Evolutionary conservation across 2,329 filamentous ascomycete species (phyloP).

Genomic region (Lasiodiplodia theobromae): DNA sequence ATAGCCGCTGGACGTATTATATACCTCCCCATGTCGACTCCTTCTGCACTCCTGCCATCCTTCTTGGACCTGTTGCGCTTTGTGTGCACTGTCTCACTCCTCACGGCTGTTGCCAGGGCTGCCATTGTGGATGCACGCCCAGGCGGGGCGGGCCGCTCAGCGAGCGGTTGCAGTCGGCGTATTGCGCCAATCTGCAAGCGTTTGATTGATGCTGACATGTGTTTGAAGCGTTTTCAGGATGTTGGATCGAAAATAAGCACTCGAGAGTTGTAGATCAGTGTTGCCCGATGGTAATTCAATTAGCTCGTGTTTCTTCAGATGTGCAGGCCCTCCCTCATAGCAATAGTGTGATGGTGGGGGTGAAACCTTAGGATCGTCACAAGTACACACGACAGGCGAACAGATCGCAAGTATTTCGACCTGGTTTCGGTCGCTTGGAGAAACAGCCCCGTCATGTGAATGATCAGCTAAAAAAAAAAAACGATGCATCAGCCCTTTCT

Average conservation of each 20-base stretch:
- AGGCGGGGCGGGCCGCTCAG: conserved; percentile 18
- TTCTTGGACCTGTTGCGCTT: background rate
- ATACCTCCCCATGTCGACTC: background rate
- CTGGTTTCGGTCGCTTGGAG: conserved; percentile 5
- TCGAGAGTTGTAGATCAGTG: background rate
- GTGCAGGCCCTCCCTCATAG: background rate
- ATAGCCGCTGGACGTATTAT: conserved; percentile 19
- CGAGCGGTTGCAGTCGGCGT: background rate
- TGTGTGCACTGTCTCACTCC: conserved; percentile 2
- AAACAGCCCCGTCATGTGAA: background rate
- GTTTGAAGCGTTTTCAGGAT: background rate
- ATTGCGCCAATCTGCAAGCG: background rate
- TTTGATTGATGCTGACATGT: background rate
- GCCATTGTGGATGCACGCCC: background rate
- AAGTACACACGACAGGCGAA: background rate
- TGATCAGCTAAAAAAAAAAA: background rate
- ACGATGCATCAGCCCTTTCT: conserved; percentile 1
- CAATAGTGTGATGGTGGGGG: background rate
- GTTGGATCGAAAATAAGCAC: background rate
- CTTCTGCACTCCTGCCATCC: background rate
- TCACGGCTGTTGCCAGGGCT: background rate
- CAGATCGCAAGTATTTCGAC: conserved; percentile 1
- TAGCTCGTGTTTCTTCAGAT: background rate
- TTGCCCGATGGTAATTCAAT: background rate
- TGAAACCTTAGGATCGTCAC: conserved; percentile 11